phyloP scores from a whole-genome alignment of 352 stramenopile genomes.

The Globisporangium sylvaticum region DNA sequence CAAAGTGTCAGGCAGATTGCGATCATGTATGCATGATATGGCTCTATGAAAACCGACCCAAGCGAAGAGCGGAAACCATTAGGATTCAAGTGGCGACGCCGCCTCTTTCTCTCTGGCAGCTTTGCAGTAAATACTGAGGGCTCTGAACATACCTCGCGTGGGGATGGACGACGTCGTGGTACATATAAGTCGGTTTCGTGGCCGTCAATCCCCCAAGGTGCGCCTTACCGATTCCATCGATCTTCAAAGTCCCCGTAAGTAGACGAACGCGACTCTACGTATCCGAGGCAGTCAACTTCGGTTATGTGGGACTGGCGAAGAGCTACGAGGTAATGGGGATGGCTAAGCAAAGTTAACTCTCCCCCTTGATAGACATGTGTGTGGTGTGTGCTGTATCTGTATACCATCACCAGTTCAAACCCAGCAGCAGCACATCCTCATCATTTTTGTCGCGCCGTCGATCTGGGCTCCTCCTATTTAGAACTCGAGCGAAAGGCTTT shows the following conservation, averaged over 20 bases:
- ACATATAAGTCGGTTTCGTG: neutral
- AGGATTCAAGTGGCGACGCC: neutral
- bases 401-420: neutral
- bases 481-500: neutral
- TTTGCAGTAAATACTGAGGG: neutral
- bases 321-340: neutral
- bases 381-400: neutral
- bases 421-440: neutral
- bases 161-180: neutral
- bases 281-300: neutral
- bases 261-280: neutral
- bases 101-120: neutral
- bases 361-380: neutral
- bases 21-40: neutral
- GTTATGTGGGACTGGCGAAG: conserved; percentile 3
- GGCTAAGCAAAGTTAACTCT: neutral
- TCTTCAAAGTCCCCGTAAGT: neutral
- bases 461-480: neutral
- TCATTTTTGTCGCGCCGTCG: neutral
- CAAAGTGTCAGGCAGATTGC: neutral
- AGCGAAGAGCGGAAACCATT: neutral
- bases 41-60: neutral
- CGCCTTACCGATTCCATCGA: neutral
- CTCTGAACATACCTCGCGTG: neutral
- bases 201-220: neutral